phyloP scores from a whole-genome alignment of 2,329 filamentous ascomycete genomes.

The Fusarium sp. region DNA sequence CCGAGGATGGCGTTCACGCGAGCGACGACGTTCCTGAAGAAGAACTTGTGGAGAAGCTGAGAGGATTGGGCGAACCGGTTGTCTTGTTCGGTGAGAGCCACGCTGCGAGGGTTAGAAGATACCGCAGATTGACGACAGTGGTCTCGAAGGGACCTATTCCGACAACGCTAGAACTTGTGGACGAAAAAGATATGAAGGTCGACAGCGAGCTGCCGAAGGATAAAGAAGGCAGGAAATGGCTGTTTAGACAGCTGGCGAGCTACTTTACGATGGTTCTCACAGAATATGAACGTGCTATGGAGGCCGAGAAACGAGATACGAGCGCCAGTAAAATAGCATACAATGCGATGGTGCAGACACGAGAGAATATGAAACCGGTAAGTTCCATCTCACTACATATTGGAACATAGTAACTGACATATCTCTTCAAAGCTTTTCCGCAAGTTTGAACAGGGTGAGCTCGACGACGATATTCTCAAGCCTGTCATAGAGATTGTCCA shows the following conservation, averaged over 20 bases:
- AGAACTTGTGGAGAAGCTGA: conserved; percentile 75
- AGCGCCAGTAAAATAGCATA: conserved; percentile 85
- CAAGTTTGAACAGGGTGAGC: conserved; percentile 83
- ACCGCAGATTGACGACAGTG: conserved; percentile 72
- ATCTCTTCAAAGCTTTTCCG: conserved; percentile 76
- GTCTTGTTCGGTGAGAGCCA: conserved; percentile 86
- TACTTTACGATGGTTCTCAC: conserved; percentile 97
- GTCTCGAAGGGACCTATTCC: conserved; percentile 85
- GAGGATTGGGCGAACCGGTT: conserved; percentile 79
- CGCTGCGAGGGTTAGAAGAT: conserved; percentile 75
- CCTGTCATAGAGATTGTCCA: conserved; percentile 93
- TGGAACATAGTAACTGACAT: conserved; percentile 6
- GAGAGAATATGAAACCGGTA: conserved; percentile 86
- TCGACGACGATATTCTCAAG: conserved; percentile 82
- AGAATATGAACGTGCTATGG: conserved; percentile 87
- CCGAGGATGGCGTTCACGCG: conserved; percentile 59
- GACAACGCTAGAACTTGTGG: conserved; percentile 82
- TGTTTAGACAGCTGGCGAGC: conserved; percentile 89
- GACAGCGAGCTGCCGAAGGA: conserved; percentile 72
- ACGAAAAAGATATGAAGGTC: conserved; percentile 91
- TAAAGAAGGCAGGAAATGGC: conserved; percentile 73
- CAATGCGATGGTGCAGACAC: conserved; percentile 86
- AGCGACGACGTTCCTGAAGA: conserved; percentile 77
- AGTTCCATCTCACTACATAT: conserved; percentile 38
- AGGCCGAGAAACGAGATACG: conserved; percentile 72